These are phyloP conservation scores for Phytophthora melonis DNA, from an alignment of 352 stramenopile genomes.

Conservation along the genomic window DNA sequence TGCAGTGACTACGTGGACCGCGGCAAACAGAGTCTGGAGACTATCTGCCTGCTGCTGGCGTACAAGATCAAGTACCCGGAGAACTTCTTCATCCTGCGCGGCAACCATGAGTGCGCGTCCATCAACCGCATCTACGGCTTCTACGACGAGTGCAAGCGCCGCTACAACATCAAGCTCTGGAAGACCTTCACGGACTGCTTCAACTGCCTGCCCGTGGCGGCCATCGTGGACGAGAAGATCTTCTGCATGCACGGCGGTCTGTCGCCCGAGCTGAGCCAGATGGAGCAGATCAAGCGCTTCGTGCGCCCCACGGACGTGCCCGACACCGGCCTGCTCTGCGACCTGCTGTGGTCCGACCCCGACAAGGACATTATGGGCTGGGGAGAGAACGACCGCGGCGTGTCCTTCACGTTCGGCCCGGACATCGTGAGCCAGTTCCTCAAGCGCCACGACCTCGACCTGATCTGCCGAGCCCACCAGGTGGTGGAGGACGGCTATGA, in stretches of 20 bases:
- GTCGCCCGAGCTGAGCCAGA: conserved; percentile 96
- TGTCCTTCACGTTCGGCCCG: conserved; percentile 99
- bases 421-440: conserved; percentile 99
- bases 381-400: conserved; percentile 97
- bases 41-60: conserved; percentile 97
- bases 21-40: conserved; percentile 97
- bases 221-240: conserved; percentile 98
- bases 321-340: conserved; percentile 88
- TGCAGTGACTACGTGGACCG: conserved; percentile 94
- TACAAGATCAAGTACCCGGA: conserved; percentile 99
- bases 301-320: conserved; percentile 86
- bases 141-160: conserved; percentile 98
- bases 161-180: conserved; percentile 95
- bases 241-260: conserved; percentile 97
- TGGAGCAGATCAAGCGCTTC: conserved; percentile 97
- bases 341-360: conserved; percentile 90
- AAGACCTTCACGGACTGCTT: conserved; percentile 98
- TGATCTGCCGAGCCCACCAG: conserved; percentile 99
- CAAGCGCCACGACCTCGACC: conserved; percentile 96
- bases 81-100: conserved; percentile 98
- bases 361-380: conserved; percentile 93
- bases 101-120: conserved; percentile 98
- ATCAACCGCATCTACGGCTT: conserved; percentile 99
- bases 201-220: conserved; percentile 98
- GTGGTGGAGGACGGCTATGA: conserved; percentile 99